These are phyloP conservation scores for Aspergillus felis DNA, from an alignment of 2,329 filamentous ascomycete genomes.

Conservation along the genomic window DNA sequence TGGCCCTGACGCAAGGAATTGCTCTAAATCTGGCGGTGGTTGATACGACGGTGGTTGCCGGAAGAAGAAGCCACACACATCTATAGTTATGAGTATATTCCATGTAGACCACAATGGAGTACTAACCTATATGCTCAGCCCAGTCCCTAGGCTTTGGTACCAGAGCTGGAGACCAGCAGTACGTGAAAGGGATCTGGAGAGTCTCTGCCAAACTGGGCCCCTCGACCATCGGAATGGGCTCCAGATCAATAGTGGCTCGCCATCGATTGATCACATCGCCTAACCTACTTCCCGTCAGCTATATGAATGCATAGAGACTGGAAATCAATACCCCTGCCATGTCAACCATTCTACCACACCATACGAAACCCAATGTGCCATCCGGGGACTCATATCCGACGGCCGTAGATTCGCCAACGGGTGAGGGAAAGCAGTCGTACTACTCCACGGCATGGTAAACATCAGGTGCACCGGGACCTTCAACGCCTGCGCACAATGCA, in stretches of 20 bases:
- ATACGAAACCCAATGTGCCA: conserved; percentile 46
- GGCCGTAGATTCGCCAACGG: conserved; percentile 47
- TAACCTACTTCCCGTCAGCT: conserved; percentile 22
- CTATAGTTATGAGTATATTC: conserved; percentile 4
- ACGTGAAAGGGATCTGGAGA: conserved; percentile 42
- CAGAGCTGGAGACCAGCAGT: conserved; percentile 44
- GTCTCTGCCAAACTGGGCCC: conserved; percentile 35
- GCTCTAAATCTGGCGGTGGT: conserved; percentile 37
- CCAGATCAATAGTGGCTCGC: conserved; percentile 38
- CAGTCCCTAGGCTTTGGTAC: conserved; percentile 42
- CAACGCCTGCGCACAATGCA: conserved; percentile 51
- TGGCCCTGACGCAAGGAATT: conserved; percentile 46
- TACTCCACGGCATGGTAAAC: conserved; percentile 52
- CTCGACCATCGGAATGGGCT: conserved; percentile 33
- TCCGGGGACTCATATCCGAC: conserved; percentile 27
- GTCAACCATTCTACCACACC: conserved; percentile 47
- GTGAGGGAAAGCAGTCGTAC: conserved; percentile 45
- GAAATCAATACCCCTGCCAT: conserved; percentile 44
- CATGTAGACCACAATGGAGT: neutral
- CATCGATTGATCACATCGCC: conserved; percentile 48
- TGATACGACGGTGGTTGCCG: conserved; percentile 33
- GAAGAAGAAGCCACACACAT: conserved; percentile 48
- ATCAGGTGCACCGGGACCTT: conserved; percentile 51
- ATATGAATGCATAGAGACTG: no score
- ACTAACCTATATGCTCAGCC: conserved; percentile 33